These are phyloP conservation scores for Puccinia triticina DNA, from an alignment of 1,284 basidiomycete species.

Conservation along the genomic window DNA sequence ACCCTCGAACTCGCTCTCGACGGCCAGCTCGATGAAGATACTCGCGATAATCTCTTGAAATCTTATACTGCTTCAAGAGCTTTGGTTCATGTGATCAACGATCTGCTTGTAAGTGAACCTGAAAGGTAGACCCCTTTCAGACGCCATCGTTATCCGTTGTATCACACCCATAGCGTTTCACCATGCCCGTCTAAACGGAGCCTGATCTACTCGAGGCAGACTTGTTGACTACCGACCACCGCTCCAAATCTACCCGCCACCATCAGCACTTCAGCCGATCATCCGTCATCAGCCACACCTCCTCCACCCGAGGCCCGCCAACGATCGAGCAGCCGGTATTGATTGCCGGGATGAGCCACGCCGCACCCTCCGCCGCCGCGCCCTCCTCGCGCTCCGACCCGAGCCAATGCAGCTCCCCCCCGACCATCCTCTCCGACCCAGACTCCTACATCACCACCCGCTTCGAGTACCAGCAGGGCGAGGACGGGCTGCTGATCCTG, in stretches of 20 bases:
- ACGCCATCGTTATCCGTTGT: not conserved
- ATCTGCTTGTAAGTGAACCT: conserved; percentile 67
- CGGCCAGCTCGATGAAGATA: conserved; percentile 75
- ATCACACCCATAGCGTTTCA: too few species aligned
- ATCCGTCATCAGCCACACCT: too few species aligned
- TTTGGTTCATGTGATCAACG: conserved; percentile 78
- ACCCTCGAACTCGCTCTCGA: conserved; percentile 77
- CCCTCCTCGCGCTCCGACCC: not conserved
- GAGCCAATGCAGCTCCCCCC: conserved; percentile 28
- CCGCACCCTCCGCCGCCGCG: not conserved
- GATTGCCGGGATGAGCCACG: not conserved
- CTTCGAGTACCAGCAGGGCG: conserved; percentile 34
- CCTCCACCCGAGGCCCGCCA: not conserved
- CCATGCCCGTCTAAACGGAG: too few species aligned
- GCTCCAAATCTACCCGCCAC: too few species aligned
- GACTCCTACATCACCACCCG: conserved; percentile 37
- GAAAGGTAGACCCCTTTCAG: not conserved
- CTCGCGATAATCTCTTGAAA: conserved; percentile 75
- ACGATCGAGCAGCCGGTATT: conserved; percentile 29
- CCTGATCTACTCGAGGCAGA: too few species aligned
- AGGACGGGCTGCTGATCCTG: conserved; percentile 31
- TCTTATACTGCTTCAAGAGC: conserved; percentile 73
- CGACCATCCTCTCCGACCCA: not conserved
- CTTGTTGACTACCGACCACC: too few species aligned
- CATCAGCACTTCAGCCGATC: too few species aligned